Base-by-base conservation (phyloP, 2,329 filamentous ascomycete species). In the Plenodomus lindquistii region DNA sequence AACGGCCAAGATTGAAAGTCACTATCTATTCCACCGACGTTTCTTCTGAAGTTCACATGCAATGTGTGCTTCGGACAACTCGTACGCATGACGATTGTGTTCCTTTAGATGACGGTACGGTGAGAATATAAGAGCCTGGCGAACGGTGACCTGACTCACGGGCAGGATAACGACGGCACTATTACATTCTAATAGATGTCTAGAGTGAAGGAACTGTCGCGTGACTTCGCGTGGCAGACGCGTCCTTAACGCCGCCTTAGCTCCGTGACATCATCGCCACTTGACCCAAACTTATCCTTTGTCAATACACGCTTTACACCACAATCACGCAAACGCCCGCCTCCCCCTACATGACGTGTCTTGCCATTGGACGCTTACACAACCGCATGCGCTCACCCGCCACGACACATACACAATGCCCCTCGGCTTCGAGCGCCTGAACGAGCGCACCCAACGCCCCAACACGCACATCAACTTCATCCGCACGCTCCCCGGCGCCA, bases 381-480 rank as follows among this genome's bases (percentile, higher is more conserved):
- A 6, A 36, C n/a, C 34, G 17, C 34, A 18, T 36, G 34, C 17
- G 6, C 15, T 7, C 15, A n/a, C 5, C 10, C 21, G 17, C 53
- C 19, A 24, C 27, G 22, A 16, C 21, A 38, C 5, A 2, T 16
- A 17, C 34, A 71, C 41, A 22, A 94, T 94, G 89, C 87, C 88
- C 41, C 75, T 90, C 47, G 89, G 89, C 44, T 88, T 91, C 65
- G 83, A 90, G 74, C 83, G 90, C 54, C 78, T 95, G 42, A 96
- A 96, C 65, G 85, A 85, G 59, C 87, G 82, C 64, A 82, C 79
- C 38, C 84, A 86, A 44, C 86, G 88, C 49, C 89, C 90, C 7
- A 95, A 94, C 62, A 78, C 84, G 18, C 82, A 85, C 51, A 89
- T 96, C 59, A 84, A 89, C 67, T 96, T 96, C 76, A 93, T 96